Evolutionary conservation across 441 rosid species (phyloP).

Genomic region (Hura crepitans): DNA sequence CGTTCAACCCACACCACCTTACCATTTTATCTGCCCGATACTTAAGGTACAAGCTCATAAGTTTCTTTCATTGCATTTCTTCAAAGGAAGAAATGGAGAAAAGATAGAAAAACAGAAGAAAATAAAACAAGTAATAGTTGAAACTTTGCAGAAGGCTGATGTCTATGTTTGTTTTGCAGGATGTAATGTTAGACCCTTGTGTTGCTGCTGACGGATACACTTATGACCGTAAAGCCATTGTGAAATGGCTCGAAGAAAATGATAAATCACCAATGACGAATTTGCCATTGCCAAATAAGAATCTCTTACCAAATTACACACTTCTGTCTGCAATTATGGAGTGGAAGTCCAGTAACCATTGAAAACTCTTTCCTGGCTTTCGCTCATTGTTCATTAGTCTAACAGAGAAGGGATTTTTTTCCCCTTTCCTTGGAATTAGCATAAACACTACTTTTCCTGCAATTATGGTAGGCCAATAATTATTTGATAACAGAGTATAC

Average conservation of each 20-base stretch:
- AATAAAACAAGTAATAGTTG: not conserved
- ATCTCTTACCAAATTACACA: conserved; percentile 67
- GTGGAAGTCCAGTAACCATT: conserved; percentile 55
- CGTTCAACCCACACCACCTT: conserved; percentile 39
- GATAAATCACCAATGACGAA: conserved; percentile 73
- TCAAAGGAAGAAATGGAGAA: not conserved
- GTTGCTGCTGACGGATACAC: conserved; percentile 95
- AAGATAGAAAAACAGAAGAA: no score
- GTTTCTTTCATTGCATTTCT: no score
- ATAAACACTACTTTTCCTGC: no score
- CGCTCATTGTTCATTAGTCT: not conserved
- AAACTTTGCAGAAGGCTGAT: not conserved
- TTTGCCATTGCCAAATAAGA: conserved; percentile 47
- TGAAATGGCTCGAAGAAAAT: conserved; percentile 57
- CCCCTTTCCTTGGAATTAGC: not conserved
- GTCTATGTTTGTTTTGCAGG: conserved; percentile 41
- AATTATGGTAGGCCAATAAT: not conserved
- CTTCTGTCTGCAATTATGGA: conserved; percentile 66
- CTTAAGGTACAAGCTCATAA: conserved; percentile 43
- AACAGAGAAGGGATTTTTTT: not conserved
- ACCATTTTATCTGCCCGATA: conserved; percentile 79
- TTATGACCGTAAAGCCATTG: conserved; percentile 66
- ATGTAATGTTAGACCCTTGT: conserved; percentile 75
- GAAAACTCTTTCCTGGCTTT: not conserved
- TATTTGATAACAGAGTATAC: not conserved